A percentile compares a stretch with the other conserved stretches of the same genome.
Evolutionary conservation across 441 rosid species (phyloP).

Genomic region (Pelargonium australe): DNA sequence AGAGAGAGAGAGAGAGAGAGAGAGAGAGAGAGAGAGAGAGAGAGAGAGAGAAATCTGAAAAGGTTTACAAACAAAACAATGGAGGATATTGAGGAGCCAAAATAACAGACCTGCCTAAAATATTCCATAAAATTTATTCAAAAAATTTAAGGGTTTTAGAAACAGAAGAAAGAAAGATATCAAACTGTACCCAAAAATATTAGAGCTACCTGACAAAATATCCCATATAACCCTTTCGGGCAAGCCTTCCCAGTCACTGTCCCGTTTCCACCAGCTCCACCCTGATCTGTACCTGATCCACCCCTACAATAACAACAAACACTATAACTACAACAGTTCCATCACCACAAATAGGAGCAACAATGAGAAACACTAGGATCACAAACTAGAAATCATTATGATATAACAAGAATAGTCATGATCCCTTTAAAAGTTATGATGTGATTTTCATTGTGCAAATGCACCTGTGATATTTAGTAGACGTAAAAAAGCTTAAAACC

Average conservation of each 20-base stretch:
- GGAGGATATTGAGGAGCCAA: neutral
- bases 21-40: neutral
- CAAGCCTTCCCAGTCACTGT: constrained; percentile 83
- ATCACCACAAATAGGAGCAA: constrained; percentile 3
- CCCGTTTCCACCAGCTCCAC: constrained; percentile 71
- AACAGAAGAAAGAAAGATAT: constrained; percentile 2
- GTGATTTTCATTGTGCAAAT: neutral
- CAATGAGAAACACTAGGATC: constrained; percentile 10
- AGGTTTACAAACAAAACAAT: neutral
- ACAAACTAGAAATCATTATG: constrained; percentile 14
- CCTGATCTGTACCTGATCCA: constrained; percentile 56
- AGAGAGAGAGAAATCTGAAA: neutral
- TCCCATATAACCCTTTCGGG: constrained; percentile 90
- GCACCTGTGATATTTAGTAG: neutral
- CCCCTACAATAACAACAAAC: constrained; percentile 45
- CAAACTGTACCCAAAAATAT: constrained; percentile 7
- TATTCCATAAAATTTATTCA: neutral
- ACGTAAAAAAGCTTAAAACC: neutral
- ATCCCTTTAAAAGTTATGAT: neutral
- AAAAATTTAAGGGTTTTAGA: neutral
- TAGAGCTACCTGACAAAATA: constrained; percentile 66
- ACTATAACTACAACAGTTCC: constrained; percentile 7
- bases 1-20: too few species aligned
- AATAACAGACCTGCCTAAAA: neutral
- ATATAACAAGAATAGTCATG: neutral